Evolutionary conservation across 1,139 yeast genomes (phyloP).

Genomic region (Candida smagusa): DNA sequence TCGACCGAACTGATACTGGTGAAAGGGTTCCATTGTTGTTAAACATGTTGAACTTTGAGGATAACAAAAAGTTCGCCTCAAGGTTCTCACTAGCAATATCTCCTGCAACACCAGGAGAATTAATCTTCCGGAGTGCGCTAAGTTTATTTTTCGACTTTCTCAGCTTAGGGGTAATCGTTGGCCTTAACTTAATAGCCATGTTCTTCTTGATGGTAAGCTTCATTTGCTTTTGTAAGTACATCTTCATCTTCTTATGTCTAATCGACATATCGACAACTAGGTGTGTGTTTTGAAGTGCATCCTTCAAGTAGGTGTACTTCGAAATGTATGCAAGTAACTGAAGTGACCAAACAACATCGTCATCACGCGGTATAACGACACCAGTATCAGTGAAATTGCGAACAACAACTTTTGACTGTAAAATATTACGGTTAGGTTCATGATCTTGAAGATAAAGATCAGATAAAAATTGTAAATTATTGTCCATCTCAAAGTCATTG

Average conservation of each 20-base stretch:
- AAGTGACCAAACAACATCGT: constrained; percentile 90
- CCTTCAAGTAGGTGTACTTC: constrained; percentile 79
- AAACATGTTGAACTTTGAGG: constrained; percentile 27
- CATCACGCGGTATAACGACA: constrained; percentile 80
- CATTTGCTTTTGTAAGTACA: constrained; percentile 38
- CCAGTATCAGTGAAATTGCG: constrained; percentile 69
- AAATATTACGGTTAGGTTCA: constrained; percentile 22
- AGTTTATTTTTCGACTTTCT: constrained; percentile 18
- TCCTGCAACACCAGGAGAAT: constrained; percentile 37
- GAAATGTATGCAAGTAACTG: constrained; percentile 91
- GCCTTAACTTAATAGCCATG: constrained; percentile 26
- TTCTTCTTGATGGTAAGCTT: constrained; percentile 32
- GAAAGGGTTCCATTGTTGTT: neutral
- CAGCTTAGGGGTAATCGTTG: constrained; percentile 37
- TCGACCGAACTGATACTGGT: constrained; percentile 8
- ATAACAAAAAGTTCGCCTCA: constrained; percentile 23
- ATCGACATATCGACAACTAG: constrained; percentile 54
- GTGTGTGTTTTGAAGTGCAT: constrained; percentile 69
- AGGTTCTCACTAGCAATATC: constrained; percentile 26
- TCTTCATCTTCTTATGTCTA: constrained; percentile 40
- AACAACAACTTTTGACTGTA: constrained; percentile 44
- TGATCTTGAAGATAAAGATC: constrained; percentile 42
- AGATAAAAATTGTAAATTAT: constrained; percentile 38
- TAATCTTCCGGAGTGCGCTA: constrained; percentile 10
- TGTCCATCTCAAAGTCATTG: constrained; percentile 44